Conservation (phyloP, 1,139 yeast genomes). For the Candida gigantensis region DNA sequence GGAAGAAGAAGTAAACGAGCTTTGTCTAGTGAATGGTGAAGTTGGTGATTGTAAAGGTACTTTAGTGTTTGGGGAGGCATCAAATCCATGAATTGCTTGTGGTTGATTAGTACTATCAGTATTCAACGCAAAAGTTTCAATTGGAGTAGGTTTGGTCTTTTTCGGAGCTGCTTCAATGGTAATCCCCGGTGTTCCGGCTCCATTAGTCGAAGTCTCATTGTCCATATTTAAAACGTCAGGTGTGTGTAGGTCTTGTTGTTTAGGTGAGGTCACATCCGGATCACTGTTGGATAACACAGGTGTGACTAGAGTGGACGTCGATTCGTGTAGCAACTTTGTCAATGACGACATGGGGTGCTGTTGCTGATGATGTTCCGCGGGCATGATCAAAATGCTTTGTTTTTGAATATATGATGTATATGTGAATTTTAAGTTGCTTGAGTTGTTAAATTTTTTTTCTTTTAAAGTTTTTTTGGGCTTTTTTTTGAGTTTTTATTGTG, state of each 20-base stretch:
- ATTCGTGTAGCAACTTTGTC: constrained; percentile 44
- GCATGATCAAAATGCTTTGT: too few species aligned
- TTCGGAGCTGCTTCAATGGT: neutral
- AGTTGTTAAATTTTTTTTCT: too few species aligned
- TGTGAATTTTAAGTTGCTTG: too few species aligned
- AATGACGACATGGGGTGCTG: constrained; percentile 36
- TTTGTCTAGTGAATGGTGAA: constrained; percentile 19
- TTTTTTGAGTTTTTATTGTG: too few species aligned
- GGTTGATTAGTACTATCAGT: constrained; percentile 10
- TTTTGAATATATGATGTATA: too few species aligned
- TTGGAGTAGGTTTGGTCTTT: constrained; percentile 8
- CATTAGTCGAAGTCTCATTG: too few species aligned
- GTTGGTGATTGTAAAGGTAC: constrained; percentile 16
- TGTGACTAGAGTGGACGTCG: constrained; percentile 18
- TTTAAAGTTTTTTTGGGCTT: too few species aligned
- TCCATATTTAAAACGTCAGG: constrained; percentile 2
- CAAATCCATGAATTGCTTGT: constrained; percentile 22
- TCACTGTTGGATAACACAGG: constrained; percentile 29
- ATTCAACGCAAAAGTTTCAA: too few species aligned
- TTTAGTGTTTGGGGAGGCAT: constrained; percentile 17
- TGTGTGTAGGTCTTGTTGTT: constrained; percentile 2
- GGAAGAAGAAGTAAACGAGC: constrained; percentile 12
- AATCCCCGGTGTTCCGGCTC: constrained; percentile 1
- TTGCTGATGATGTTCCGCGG: constrained; percentile 9
- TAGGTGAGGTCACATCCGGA: constrained; percentile 17